These are phyloP conservation scores for Ogataea minuta DNA, from an alignment of 805 yeast genomes.

Conservation along the genomic window DNA sequence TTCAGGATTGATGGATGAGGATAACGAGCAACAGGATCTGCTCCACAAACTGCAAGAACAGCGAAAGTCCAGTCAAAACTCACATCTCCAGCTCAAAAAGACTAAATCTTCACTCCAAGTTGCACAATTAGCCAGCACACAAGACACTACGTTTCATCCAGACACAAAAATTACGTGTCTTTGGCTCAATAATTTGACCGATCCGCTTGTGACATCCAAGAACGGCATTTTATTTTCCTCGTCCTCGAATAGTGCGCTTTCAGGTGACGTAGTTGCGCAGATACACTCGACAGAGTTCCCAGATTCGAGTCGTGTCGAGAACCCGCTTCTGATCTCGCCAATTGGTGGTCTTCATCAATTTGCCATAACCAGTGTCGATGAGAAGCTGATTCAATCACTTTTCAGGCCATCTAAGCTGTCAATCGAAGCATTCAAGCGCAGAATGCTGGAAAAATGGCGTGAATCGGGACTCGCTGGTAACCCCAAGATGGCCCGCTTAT, in stretches of 20 bases:
- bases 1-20: constrained; percentile 28
- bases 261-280: constrained; percentile 21
- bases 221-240: constrained; percentile 22
- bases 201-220: constrained; percentile 25
- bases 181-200: constrained; percentile 32
- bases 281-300: constrained; percentile 9
- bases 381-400: constrained; percentile 20
- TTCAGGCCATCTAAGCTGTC: constrained; percentile 16
- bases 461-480: constrained; percentile 26
- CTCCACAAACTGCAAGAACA: constrained; percentile 4
- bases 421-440: constrained; percentile 14
- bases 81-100: constrained; percentile 14
- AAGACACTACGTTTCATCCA: constrained; percentile 27
- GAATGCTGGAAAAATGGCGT: constrained; percentile 23
- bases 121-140: neutral
- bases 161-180: constrained; percentile 27
- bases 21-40: constrained; percentile 7
- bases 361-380: constrained; percentile 31
- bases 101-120: constrained; percentile 16
- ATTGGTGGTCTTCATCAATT: constrained; percentile 43
- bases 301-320: constrained; percentile 1
- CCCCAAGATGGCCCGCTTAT: constrained; percentile 31
- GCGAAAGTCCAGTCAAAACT: neutral
- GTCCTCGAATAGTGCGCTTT: constrained; percentile 10
- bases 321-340: constrained; percentile 37